Evolutionary conservation across 495 filamentous ascomycete genomes (phyloP).

Genomic region (Trichoderma asperelloides): DNA sequence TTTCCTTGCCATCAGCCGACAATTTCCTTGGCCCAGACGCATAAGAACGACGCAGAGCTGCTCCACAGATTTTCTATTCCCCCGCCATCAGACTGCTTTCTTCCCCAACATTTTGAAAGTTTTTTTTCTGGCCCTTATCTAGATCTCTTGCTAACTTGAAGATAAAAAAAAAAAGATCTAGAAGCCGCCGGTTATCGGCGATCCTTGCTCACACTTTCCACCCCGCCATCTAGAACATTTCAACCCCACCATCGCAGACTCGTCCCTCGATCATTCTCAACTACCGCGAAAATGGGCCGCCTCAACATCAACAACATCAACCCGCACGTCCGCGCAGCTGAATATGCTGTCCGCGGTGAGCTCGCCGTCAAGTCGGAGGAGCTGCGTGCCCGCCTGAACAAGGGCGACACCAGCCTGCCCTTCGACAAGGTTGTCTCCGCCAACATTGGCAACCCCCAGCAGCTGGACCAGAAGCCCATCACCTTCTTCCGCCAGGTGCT

Average conservation of each 20-base stretch:
- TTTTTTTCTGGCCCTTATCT: not conserved
- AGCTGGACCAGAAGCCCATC: slow-evolving; percentile 96
- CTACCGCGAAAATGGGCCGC: slow-evolving; percentile 30
- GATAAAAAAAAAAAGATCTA: not conserved
- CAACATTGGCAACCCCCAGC: slow-evolving; percentile 98
- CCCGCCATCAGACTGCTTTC: not conserved
- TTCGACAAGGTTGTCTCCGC: slow-evolving; percentile 88
- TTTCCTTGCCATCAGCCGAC: not conserved
- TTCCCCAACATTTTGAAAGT: not conserved
- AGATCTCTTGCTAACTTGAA: not conserved
- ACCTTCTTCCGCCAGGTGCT: slow-evolving; percentile 98
- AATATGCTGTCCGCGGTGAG: slow-evolving; percentile 96
- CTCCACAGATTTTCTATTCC: not conserved
- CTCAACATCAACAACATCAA: slow-evolving; percentile 88
- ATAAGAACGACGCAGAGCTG: not conserved
- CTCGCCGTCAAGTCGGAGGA: slow-evolving; percentile 83
- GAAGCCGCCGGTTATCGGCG: not conserved
- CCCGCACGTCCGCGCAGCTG: slow-evolving; percentile 67
- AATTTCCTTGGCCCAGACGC: not conserved
- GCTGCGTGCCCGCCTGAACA: slow-evolving; percentile 62
- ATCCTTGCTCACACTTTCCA: slow-evolving; percentile 11
- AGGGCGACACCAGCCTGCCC: slow-evolving; percentile 54
- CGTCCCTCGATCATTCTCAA: slow-evolving; percentile 16
- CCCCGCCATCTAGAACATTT: slow-evolving; percentile 34
- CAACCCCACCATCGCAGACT: slow-evolving; percentile 22